phyloP scores from a whole-genome alignment of 352 stramenopile species.

The Nothophytophthora sp. region DNA sequence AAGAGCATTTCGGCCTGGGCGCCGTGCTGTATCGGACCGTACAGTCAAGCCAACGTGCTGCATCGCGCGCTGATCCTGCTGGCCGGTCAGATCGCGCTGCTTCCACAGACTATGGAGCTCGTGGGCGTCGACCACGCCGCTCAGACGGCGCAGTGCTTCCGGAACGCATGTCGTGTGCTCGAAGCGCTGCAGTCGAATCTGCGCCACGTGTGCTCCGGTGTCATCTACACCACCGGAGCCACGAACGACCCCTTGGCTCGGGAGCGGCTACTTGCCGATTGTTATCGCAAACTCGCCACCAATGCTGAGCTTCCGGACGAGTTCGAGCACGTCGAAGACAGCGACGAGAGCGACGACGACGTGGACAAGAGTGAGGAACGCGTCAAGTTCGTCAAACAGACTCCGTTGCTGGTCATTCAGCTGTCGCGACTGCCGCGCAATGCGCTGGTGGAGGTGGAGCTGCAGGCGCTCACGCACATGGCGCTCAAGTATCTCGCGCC shows the following conservation, averaged over 20 bases:
- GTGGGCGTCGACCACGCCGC: constrained; percentile 39
- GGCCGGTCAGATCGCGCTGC: constrained; percentile 97
- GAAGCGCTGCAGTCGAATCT: constrained; percentile 83
- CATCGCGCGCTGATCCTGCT: constrained; percentile 91
- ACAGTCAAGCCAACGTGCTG: constrained; percentile 97
- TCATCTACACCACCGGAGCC: constrained; percentile 62
- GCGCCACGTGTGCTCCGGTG: constrained; percentile 60
- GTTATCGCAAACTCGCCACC: constrained; percentile 21
- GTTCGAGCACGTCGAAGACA: constrained; percentile 63
- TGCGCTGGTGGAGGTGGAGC: constrained; percentile 76
- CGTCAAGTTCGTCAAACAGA: constrained; percentile 42
- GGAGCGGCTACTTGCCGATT: constrained; percentile 18
- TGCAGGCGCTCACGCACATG: constrained; percentile 72
- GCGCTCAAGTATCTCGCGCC: constrained; percentile 55
- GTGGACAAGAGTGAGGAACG: constrained; percentile 62
- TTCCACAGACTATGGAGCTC: constrained; percentile 95
- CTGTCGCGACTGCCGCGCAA: constrained; percentile 69
- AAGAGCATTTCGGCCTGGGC: constrained; percentile 97
- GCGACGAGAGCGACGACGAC: constrained; percentile 76
- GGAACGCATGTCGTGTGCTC: constrained; percentile 66
- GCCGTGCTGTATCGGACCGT: constrained; percentile 98
- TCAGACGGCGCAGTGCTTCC: constrained; percentile 57
- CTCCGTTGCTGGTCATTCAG: constrained; percentile 62
- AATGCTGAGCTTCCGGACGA: constrained; percentile 56
- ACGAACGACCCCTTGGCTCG: constrained; percentile 31